Percentiles rank a stretch among this genome's conserved stretches.
Conservation (phyloP, 1,284 basidiomycete species). For the Sporisorium sorghi region DNA sequence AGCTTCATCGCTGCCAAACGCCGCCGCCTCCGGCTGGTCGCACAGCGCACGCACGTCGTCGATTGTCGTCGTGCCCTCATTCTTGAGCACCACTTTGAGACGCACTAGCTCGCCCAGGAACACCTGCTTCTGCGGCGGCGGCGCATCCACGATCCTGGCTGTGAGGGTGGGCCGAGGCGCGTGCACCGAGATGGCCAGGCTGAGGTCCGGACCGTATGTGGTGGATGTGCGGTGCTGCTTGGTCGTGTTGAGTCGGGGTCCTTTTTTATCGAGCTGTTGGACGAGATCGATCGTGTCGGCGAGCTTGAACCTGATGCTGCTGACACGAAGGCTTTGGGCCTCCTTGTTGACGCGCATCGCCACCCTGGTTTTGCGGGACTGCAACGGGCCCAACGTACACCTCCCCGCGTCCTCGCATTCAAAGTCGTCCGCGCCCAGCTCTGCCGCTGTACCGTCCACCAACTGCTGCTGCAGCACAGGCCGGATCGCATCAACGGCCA, state of each 20-base stretch:
- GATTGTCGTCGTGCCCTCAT: slow-evolving; percentile 15
- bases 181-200: slow-evolving; percentile 69
- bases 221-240: slow-evolving; percentile 69
- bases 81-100: slow-evolving; percentile 31
- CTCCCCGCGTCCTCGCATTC: slow-evolving; percentile 58
- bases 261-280: slow-evolving; percentile 70
- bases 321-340: slow-evolving; percentile 55
- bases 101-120: slow-evolving; percentile 21
- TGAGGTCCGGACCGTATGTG: slow-evolving; percentile 70
- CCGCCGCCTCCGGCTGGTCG: slow-evolving; percentile 21
- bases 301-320: slow-evolving; percentile 69
- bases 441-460: too few species aligned
- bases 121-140: slow-evolving; percentile 14
- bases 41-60: slow-evolving; percentile 40
- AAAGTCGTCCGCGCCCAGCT: slow-evolving; percentile 22
- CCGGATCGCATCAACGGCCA: slow-evolving; percentile 24
- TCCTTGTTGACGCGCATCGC: slow-evolving; percentile 19
- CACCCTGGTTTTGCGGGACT: slow-evolving; percentile 16
- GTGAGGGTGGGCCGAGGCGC: slow-evolving; percentile 28
- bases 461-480: slow-evolving; percentile 3
- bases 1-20: slow-evolving; percentile 7
- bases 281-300: slow-evolving; percentile 70
- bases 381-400: slow-evolving; percentile 13
- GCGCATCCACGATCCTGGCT: slow-evolving; percentile 18
- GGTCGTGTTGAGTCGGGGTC: slow-evolving; percentile 70